phyloP scores from a whole-genome alignment of 2,329 filamentous ascomycete species.

The Teratosphaeria zuluensis region DNA sequence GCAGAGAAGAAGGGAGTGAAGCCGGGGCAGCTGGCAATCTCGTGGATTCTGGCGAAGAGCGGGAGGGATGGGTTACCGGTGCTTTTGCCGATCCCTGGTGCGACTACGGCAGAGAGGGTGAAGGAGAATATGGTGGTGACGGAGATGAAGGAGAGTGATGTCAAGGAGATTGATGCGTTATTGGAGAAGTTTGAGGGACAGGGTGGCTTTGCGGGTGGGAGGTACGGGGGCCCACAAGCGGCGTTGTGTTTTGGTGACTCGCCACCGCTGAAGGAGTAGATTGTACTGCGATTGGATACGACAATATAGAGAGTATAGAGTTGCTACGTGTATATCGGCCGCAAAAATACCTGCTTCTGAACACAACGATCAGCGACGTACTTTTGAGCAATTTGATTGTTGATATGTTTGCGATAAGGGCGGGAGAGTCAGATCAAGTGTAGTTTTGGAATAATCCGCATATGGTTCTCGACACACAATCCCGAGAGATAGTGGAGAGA shows the following conservation, averaged over 20 bases:
- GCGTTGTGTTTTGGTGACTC: constrained; percentile 20
- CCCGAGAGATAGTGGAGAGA: constrained; percentile 8
- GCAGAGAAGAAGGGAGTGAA: constrained; percentile 48
- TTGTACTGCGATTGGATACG: neutral
- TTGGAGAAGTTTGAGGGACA: constrained; percentile 36
- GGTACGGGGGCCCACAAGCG: constrained; percentile 26
- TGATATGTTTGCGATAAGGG: neutral
- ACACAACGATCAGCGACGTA: neutral
- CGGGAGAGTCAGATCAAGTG: constrained; percentile 36
- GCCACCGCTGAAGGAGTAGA: constrained; percentile 12
- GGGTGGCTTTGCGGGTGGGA: constrained; percentile 33
- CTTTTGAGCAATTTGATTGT: neutral
- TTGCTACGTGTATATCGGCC: neutral
- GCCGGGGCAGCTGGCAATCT: constrained; percentile 39
- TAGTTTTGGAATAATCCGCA: constrained; percentile 38
- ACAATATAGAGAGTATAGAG: neutral
- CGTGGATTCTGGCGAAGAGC: constrained; percentile 39
- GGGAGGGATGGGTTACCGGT: constrained; percentile 34
- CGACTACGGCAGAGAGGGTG: constrained; percentile 28
- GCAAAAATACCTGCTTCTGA: neutral
- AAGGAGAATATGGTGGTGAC: constrained; percentile 32
- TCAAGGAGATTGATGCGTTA: constrained; percentile 44
- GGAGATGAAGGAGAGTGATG: constrained; percentile 36
- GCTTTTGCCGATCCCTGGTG: constrained; percentile 36
- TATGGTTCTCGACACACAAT: constrained; percentile 21